phyloP scores from a whole-genome alignment of 371 early-diverging fungal species.

The Apophysomyces ossiformis region DNA sequence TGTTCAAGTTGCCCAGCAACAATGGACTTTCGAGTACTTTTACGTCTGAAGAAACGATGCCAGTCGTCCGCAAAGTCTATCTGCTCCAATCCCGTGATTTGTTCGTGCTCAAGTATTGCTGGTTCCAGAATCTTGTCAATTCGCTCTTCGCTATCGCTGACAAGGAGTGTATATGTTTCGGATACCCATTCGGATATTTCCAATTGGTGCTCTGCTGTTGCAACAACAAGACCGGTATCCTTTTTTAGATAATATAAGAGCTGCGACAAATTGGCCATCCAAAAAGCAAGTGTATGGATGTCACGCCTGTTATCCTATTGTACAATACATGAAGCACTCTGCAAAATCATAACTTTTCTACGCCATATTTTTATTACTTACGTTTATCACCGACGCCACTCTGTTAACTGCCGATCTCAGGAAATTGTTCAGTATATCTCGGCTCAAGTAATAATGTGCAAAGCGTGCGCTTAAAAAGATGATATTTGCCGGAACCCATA shows the following conservation, averaged over 20 bases:
- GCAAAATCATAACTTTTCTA: no score
- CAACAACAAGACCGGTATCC: slow-evolving; percentile 70
- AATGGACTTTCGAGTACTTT: slow-evolving; percentile 16
- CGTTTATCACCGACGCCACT: slow-evolving; percentile 65
- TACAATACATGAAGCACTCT: not conserved
- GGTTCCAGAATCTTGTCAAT: slow-evolving; percentile 70
- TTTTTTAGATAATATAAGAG: slow-evolving; percentile 84
- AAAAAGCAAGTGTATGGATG: slow-evolving; percentile 67
- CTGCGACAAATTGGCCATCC: slow-evolving; percentile 84
- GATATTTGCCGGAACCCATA: slow-evolving; percentile 82
- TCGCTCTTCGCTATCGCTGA: slow-evolving; percentile 63
- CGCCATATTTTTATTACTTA: slow-evolving; percentile 16
- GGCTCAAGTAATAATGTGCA: slow-evolving; percentile 75
- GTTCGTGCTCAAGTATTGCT: slow-evolving; percentile 76
- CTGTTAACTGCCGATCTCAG: slow-evolving; percentile 60
- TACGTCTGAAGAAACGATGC: slow-evolving; percentile 50
- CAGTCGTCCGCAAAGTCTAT: slow-evolving; percentile 72
- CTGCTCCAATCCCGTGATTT: slow-evolving; percentile 71
- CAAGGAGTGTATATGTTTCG: slow-evolving; percentile 71
- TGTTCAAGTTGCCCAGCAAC: slow-evolving; percentile 6
- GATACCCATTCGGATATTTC: slow-evolving; percentile 74
- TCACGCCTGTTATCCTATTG: slow-evolving; percentile 33
- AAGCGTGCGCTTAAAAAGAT: slow-evolving; percentile 88
- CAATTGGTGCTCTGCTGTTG: slow-evolving; percentile 70
- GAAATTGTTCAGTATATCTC: slow-evolving; percentile 73